phyloP scores from a whole-genome alignment of 495 filamentous ascomycete genomes.

The Elaphomyces granulatus region DNA sequence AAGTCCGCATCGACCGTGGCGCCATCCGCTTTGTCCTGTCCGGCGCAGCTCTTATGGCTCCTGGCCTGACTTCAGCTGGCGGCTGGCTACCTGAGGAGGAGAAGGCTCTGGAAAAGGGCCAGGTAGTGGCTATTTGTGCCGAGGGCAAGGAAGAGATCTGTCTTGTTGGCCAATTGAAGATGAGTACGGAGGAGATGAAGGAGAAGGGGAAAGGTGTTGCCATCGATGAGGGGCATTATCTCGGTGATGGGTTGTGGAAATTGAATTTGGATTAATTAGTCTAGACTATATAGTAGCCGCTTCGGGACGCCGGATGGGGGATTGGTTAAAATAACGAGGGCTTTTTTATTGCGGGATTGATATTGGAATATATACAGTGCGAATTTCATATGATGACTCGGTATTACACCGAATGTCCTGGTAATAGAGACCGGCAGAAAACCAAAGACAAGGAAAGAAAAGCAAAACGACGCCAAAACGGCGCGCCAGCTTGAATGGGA shows the following conservation, averaged over 20 bases:
- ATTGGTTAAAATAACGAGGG: too few species aligned
- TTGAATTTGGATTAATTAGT: conserved; percentile 52
- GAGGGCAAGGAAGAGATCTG: conserved; percentile 92
- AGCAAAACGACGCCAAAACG: too few species aligned
- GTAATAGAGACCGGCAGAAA: too few species aligned
- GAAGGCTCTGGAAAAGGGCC: conserved; percentile 48
- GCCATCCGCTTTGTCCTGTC: conserved; percentile 93
- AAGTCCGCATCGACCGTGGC: conserved; percentile 69
- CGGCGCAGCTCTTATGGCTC: conserved; percentile 90
- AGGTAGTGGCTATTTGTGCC: conserved; percentile 73
- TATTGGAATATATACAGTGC: too few species aligned
- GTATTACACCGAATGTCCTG: too few species aligned
- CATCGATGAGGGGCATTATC: conserved; percentile 81
- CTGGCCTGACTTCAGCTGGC: conserved; percentile 70
- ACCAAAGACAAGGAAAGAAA: too few species aligned
- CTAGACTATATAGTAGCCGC: too few species aligned
- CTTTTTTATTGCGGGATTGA: too few species aligned
- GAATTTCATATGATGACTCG: too few species aligned
- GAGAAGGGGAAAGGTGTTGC: conserved; percentile 83
- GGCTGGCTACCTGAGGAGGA: conserved; percentile 55
- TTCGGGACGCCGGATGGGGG: too few species aligned
- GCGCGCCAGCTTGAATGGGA: too few species aligned
- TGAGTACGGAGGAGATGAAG: conserved; percentile 86
- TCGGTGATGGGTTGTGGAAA: conserved; percentile 91
- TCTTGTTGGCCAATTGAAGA: conserved; percentile 70